Base-by-base conservation (phyloP, 768 basidiomycete species). In the Russula earlei region DNA sequence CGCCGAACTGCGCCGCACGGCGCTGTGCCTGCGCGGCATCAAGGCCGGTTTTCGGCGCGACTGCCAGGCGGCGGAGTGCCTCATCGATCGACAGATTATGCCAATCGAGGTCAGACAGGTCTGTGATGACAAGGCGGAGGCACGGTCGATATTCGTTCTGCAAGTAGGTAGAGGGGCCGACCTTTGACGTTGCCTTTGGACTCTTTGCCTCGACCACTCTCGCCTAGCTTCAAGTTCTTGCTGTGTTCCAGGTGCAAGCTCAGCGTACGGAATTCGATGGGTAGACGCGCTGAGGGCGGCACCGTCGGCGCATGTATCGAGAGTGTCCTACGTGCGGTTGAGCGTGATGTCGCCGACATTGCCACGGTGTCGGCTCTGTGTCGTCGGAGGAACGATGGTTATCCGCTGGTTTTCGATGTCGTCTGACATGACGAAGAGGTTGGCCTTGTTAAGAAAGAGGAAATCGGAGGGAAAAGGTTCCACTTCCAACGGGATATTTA, bases 21-120 rank as follows among this genome's bases (percentile, higher is more conserved):
- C 79, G 73, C 19, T 72, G 69, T 20, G 74, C 79, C 59, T 80
- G 77, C 2, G 71, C 29, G 3, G 54, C 56, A 45, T 83, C 82
- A 12, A 83, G 68, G 15, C 82, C 82, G 2, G 69, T 65, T 25
- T 67, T 70, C 0, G 70, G 68, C 15, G 77, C 77, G 24, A 74
- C 74, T 2, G 70, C 69, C 15, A 81, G 50, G 19, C 60, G 56
- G 10, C 43, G 56, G 31, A 61, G 57, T 4, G 57, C 60, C 38
- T 61, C 60, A 11, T 53, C 60, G 6, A 59, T 7, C 11, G 60
- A 49, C 5, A 61, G 31, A 19, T 37, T 22, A 25, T 61, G 60
- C 60, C 57, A 62, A 43, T 62, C 59, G 24, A 62, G 59, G 1
- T 44, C 44, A 6, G 51, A 44, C 15, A 62, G 17, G 12, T 60